These are phyloP conservation scores for Coemansia sp. DNA, from an alignment of 192 early-diverging fungal genomes.

Conservation along the genomic window DNA sequence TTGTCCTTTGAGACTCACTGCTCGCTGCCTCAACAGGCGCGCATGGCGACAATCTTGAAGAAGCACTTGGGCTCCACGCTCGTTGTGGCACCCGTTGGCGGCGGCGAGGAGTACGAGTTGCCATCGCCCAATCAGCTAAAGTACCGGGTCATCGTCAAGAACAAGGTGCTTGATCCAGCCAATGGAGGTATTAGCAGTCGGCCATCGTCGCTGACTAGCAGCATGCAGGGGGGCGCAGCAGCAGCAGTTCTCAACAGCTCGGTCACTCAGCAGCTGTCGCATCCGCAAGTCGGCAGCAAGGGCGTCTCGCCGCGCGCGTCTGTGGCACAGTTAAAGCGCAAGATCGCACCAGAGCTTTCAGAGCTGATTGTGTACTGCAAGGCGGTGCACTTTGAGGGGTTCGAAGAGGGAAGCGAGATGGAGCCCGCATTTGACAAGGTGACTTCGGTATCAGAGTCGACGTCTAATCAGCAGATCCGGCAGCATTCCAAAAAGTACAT, in stretches of 20 bases:
- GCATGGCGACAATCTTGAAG: conserved; percentile 72
- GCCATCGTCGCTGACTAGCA: conserved; percentile 15
- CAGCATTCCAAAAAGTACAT: conserved; percentile 59
- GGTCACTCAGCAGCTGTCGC: neutral
- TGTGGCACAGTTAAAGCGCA: conserved; percentile 42
- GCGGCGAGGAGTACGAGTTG: conserved; percentile 37
- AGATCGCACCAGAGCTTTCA: conserved; percentile 61
- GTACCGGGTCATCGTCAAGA: conserved; percentile 77
- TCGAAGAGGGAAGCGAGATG: conserved; percentile 48
- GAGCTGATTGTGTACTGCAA: conserved; percentile 68
- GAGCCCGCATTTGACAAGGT: conserved; percentile 64
- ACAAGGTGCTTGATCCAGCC: conserved; percentile 48
- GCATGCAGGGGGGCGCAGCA: no score
- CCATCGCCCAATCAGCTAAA: conserved; percentile 76
- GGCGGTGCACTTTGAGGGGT: conserved; percentile 62
- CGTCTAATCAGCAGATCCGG: conserved; percentile 59
- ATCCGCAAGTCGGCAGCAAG: neutral
- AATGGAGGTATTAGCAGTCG: neutral
- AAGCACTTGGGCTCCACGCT: conserved; percentile 73
- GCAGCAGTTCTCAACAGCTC: neutral
- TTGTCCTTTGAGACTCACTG: conserved; percentile 88
- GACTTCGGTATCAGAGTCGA: conserved; percentile 75
- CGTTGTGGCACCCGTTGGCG: conserved; percentile 51
- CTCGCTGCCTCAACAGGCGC: conserved; percentile 68
- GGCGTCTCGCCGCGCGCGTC: conserved; percentile 36